Conservation (phyloP, 805 yeast genomes). For the Ascoidea tarda region DNA sequence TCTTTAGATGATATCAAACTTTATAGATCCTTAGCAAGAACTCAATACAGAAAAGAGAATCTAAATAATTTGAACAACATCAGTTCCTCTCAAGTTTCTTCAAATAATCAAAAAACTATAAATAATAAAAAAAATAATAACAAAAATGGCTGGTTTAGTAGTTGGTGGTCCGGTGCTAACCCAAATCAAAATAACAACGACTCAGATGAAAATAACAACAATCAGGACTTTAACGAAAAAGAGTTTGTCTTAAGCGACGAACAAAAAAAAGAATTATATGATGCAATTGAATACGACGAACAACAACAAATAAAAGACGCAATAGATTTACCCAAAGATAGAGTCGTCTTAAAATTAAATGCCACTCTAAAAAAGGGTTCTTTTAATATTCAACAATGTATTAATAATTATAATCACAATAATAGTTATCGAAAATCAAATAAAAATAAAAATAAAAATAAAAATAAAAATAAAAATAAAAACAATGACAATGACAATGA, state of each 20-base stretch:
- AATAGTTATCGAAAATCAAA: slow-evolving; percentile 10
- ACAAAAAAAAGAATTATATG: slow-evolving; percentile 79
- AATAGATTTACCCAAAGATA: slow-evolving; percentile 57
- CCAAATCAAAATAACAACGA: slow-evolving; percentile 4
- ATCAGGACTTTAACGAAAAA: slow-evolving; percentile 17
- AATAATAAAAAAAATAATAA: slow-evolving; percentile 1
- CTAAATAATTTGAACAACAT: slow-evolving; percentile 7
- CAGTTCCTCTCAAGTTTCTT: slow-evolving; percentile 11
- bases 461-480: slow-evolving; percentile 13
- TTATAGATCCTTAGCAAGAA: slow-evolving; percentile 68
- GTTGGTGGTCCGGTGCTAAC: slow-evolving; percentile 44
- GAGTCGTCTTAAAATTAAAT: slow-evolving; percentile 50
- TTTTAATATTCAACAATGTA: slow-evolving; percentile 29
- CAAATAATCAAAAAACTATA: slow-evolving; percentile 5
- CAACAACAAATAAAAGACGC: slow-evolving; percentile 32
- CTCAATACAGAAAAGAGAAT: slow-evolving; percentile 35
- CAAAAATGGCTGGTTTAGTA: slow-evolving; percentile 48
- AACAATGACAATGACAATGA: slow-evolving; percentile 16
- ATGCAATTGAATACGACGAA: slow-evolving; percentile 87
- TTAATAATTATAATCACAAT: slow-evolving; percentile 20
- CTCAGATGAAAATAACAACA: slow-evolving; percentile 9
- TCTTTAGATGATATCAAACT: slow-evolving; percentile 71
- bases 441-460: too few relatives aligned
- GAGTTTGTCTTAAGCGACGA: slow-evolving; percentile 52
- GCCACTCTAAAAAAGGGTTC: slow-evolving; percentile 70